A percentile compares a stretch with the other conserved stretches of the same genome.
These are phyloP conservation scores for Calocera cornea DNA, from an alignment of 768 basidiomycete species.

Conservation along the genomic window DNA sequence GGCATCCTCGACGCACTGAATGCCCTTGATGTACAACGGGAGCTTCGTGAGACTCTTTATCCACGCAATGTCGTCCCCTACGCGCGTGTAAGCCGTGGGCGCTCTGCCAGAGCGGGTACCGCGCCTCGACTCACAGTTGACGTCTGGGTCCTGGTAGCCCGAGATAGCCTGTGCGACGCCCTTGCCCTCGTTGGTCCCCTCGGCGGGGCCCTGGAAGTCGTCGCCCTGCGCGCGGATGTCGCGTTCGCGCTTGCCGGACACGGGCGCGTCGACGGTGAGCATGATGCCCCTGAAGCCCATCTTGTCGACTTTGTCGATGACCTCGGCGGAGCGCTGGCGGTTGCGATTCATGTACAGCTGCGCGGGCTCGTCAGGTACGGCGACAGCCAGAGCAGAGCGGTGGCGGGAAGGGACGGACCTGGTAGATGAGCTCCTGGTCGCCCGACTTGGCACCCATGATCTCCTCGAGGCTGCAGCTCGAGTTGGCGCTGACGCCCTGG, in stretches of 20 bases:
- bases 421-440: conserved; percentile 25
- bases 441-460: conserved; percentile 22
- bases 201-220: conserved; percentile 6
- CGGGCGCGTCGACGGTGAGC: conserved; percentile 27
- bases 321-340: conserved; percentile 12
- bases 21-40: conserved; percentile 65
- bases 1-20: conserved; percentile 21
- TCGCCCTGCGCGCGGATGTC: conserved; percentile 9
- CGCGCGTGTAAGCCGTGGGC: conserved; percentile 11
- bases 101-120: conserved; percentile 8
- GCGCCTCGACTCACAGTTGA: conserved; percentile 19
- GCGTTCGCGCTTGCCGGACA: conserved; percentile 16
- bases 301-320: conserved; percentile 20
- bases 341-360: conserved; percentile 2
- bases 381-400: background rate
- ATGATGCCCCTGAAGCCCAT: conserved; percentile 25
- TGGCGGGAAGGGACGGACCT: conserved; percentile 13
- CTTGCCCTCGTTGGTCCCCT: conserved; percentile 7
- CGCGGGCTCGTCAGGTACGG: background rate
- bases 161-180: conserved; percentile 32
- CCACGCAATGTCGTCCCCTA: conserved; percentile 25
- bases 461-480: conserved; percentile 27
- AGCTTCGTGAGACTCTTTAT: conserved; percentile 44
- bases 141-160: conserved; percentile 34
- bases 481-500: conserved; percentile 40